A percentile compares a stretch with the other conserved stretches of the same genome.
Evolutionary conservation across 352 stramenopile genomes (phyloP).

Genomic region (Globisporangium splendens): DNA sequence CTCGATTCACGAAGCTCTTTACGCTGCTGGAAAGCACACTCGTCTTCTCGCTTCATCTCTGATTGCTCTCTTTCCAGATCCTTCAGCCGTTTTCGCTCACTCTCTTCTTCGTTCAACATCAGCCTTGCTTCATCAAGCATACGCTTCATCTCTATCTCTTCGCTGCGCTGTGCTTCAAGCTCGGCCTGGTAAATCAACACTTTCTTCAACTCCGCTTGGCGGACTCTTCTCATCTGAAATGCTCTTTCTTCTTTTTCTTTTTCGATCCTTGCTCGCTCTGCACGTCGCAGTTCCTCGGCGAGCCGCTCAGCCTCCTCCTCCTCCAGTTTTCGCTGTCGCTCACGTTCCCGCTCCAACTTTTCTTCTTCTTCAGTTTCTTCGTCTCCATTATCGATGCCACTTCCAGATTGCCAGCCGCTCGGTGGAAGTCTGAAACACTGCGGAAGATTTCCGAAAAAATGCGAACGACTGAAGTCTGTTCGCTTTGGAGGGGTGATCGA

Average conservation of each 20-base stretch:
- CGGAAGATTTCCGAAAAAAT: conserved; percentile 70
- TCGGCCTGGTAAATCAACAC: conserved; percentile 53
- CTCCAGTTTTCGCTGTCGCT: conserved; percentile 58
- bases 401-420: conserved; percentile 48
- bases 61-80: conserved; percentile 28
- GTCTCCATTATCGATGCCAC: conserved; percentile 66
- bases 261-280: conserved; percentile 45
- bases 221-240: conserved; percentile 41
- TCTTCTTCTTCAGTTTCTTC: conserved; percentile 75
- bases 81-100: conserved; percentile 23
- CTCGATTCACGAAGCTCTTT: conserved; percentile 25
- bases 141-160: conserved; percentile 26
- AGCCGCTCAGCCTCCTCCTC: conserved; percentile 56
- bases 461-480: conserved; percentile 63
- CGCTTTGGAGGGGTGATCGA: conserved; percentile 44
- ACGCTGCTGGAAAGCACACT: conserved; percentile 18
- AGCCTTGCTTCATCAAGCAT: conserved; percentile 14
- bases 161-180: conserved; percentile 34
- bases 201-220: conserved; percentile 53
- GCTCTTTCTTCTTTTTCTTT: conserved; percentile 65
- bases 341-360: conserved; percentile 44
- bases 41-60: conserved; percentile 48
- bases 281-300: conserved; percentile 46
- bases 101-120: conserved; percentile 40
- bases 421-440: conserved; percentile 35